These are phyloP conservation scores for Hortaea werneckii DNA, from an alignment of 2,329 filamentous ascomycete species.

Conservation along the genomic window DNA sequence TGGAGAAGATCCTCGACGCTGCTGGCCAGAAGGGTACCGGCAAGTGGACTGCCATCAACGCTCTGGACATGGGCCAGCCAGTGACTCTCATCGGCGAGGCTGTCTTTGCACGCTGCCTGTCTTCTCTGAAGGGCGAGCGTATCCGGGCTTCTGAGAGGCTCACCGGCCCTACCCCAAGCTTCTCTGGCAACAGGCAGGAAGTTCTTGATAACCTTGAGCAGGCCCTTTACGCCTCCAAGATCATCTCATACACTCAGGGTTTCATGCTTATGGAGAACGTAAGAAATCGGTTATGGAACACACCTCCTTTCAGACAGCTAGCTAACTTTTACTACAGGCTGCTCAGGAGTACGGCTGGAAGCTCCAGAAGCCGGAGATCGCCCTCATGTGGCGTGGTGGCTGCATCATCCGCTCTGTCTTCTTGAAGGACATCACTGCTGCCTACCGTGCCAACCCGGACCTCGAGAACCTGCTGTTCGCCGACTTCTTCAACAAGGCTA, in stretches of 20 bases:
- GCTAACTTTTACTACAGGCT: slow-evolving; percentile 48
- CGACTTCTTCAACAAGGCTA: slow-evolving; percentile 99
- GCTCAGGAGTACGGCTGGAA: slow-evolving; percentile 96
- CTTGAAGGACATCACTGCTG: slow-evolving; percentile 97
- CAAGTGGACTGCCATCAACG: slow-evolving; percentile 99
- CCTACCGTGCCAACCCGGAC: slow-evolving; percentile 87
- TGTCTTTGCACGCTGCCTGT: slow-evolving; percentile 89
- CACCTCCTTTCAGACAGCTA: not conserved
- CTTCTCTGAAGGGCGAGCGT: slow-evolving; percentile 89
- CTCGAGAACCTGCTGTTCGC: slow-evolving; percentile 98
- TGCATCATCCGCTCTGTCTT: slow-evolving; percentile 99
- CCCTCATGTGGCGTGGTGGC: slow-evolving; percentile 99
- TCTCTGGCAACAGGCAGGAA: slow-evolving; percentile 81
- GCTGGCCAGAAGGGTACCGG: slow-evolving; percentile 99
- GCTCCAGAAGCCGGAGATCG: slow-evolving; percentile 99
- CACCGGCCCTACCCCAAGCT: slow-evolving; percentile 64
- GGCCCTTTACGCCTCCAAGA: slow-evolving; percentile 98
- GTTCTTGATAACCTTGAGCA: slow-evolving; percentile 98
- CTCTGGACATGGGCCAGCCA: slow-evolving; percentile 95
- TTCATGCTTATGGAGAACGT: slow-evolving; percentile 99
- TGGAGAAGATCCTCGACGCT: slow-evolving; percentile 98
- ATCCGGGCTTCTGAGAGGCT: slow-evolving; percentile 69
- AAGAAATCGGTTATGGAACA: slow-evolving; percentile 27
- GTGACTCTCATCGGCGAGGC: slow-evolving; percentile 97
- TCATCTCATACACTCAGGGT: slow-evolving; percentile 98